A percentile compares a stretch with the other conserved stretches of the same genome.
Evolutionary conservation across 257 asterid species (phyloP).

Genomic region (Solanum chilense): DNA sequence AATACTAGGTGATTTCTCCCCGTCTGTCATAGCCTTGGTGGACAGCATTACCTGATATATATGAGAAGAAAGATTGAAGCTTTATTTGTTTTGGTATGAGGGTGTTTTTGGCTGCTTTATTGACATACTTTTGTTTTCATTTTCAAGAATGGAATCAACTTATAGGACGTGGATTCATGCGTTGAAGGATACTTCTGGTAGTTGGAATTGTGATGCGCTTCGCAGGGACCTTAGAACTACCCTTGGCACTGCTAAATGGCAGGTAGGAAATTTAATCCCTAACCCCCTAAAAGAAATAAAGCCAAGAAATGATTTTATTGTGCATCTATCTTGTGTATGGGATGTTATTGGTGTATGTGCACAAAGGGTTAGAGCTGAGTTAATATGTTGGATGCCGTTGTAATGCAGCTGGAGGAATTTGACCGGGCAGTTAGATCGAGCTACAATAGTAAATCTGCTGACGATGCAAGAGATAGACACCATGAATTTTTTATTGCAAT

Average conservation of each 20-base stretch:
- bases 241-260: conserved; percentile 94
- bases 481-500: conserved; percentile 54
- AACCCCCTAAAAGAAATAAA: background rate
- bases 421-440: conserved; percentile 75
- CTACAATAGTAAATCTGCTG: conserved; percentile 34
- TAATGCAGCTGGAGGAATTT: conserved; percentile 81
- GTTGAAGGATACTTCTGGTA: conserved; percentile 37
- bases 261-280: conserved; percentile 26
- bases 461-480: conserved; percentile 75
- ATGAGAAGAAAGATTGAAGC: background rate
- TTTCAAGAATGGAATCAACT: conserved; percentile 82
- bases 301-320: background rate
- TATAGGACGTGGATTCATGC: conserved; percentile 86
- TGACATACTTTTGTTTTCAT: background rate
- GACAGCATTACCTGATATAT: too few species aligned
- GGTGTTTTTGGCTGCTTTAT: background rate
- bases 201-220: conserved; percentile 68
- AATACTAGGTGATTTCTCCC: background rate
- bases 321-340: background rate
- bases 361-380: background rate
- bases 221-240: conserved; percentile 67
- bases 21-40: too few species aligned
- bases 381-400: conserved; percentile 1
- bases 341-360: background rate
- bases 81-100: background rate